Evolutionary conservation across 2,329 filamentous ascomycete genomes (phyloP), one percentile per base, ranked within the genome.

Genomic region (Trichophyton simii): DNA sequence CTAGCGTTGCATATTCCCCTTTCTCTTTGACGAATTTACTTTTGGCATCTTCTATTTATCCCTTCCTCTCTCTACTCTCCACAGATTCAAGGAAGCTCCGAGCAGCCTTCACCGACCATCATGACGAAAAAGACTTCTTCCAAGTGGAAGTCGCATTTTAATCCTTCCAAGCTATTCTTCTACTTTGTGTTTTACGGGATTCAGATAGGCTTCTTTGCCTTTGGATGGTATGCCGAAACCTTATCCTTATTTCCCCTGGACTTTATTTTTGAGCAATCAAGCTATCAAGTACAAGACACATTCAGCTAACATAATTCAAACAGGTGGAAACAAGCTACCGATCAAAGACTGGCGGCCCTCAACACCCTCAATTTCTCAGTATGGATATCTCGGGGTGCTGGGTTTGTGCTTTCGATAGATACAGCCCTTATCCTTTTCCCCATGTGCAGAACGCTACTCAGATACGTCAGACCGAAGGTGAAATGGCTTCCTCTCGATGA

Each of bases 361-460:
- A 99, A 99, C 75, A 82, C 78, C 0, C 83, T 99, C 57, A 80
- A 81, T 60, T 97, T 82, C 76, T 97, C 92, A 2, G 94, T 99
- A 61, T 99, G 92, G 92, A 83, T 96, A 63, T 97, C 94, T 31
- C 85, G 94, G 80, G 94, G 92, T 72, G 92, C 94, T 60, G 94
- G 91, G 68, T 77, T 99, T 46, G 87, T 89, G 4, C 79, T 99
- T 63, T 87, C 86, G 0, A 82, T 96, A 61, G 91, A 99, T 76
- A 85, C 84, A 61, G 87, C 89, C 70, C 79, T 97, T 66, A 96
- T 99, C 69, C 77, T 99, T 31, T 80, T 99, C 63, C 94, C 94
- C 5, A 96, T 99, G 79, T 99, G 92, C 79, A 83, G 94, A 67
- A 97, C 92, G 63, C 78, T 97, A 36, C 82, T 99, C 71, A 84